These are phyloP conservation scores for Fusarium sp. DNA, from an alignment of 2,329 filamentous ascomycete genomes.

Conservation along the genomic window DNA sequence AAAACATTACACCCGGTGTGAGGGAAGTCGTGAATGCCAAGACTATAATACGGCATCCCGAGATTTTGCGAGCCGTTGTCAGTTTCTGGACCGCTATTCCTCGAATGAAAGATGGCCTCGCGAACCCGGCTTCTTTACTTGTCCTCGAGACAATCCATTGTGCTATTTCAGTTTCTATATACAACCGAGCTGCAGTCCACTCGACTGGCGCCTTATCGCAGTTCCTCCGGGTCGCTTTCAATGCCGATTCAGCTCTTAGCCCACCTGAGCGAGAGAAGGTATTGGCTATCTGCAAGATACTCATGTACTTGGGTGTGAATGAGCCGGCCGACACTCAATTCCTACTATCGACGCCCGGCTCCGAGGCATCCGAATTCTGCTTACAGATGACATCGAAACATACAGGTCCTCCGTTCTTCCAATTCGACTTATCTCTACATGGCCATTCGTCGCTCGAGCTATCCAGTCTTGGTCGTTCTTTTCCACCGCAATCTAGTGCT, in stretches of 20 bases:
- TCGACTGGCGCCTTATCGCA: slow-evolving; percentile 76
- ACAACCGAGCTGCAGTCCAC: slow-evolving; percentile 79
- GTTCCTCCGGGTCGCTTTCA: slow-evolving; percentile 73
- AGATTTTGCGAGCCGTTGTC: slow-evolving; percentile 72
- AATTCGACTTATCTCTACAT: slow-evolving; percentile 90
- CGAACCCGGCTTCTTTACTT: slow-evolving; percentile 69
- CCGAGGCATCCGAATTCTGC: slow-evolving; percentile 73
- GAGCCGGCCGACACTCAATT: slow-evolving; percentile 85
- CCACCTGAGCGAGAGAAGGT: slow-evolving; percentile 69
- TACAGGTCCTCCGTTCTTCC: slow-evolving; percentile 84
- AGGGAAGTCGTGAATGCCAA: slow-evolving; percentile 62
- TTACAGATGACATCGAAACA: slow-evolving; percentile 80
- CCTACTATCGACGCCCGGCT: slow-evolving; percentile 67
- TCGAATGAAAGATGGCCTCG: slow-evolving; percentile 56
- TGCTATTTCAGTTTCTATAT: slow-evolving; percentile 70
- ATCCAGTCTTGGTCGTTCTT: slow-evolving; percentile 83
- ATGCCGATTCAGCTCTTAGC: slow-evolving; percentile 61
- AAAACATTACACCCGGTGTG: slow-evolving; percentile 57
- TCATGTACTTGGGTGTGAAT: slow-evolving; percentile 82
- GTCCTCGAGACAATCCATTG: slow-evolving; percentile 73
- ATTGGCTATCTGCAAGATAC: slow-evolving; percentile 73
- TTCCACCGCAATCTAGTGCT: slow-evolving; percentile 81
- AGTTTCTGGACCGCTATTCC: slow-evolving; percentile 74
- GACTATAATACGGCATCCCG: slow-evolving; percentile 68
- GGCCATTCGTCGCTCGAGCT: slow-evolving; percentile 93